Base-by-base conservation (phyloP, 352 stramenopile species). In the Phytophthora multivora region DNA sequence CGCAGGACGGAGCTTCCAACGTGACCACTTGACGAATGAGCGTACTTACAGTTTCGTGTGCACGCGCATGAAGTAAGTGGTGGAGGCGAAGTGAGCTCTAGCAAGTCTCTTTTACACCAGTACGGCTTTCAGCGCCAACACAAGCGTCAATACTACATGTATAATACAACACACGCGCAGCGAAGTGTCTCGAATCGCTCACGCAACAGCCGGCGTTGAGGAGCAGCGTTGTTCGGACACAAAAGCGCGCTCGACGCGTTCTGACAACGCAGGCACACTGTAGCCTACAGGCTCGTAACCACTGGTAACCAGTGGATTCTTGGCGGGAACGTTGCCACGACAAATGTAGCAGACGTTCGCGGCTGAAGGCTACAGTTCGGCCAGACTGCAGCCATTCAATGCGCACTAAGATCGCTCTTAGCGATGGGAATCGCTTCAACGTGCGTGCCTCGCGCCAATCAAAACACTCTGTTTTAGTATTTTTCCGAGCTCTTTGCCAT, bases 361-460 rank as follows among this genome's bases (percentile, higher is more conserved):
- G 13, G 40, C 38, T 19, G 38, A 16, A 43, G 16, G 16, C 38
- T 40, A 3, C 35, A 40, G 12, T 40, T n/a, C 35, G 19, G 35
- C 35, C 35, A 33, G 35, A 16, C 50, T 26, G 36, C 36, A 58
- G 19, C 49, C 49, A 42, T 21, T 39, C 36, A 57, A 57, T 11
- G 36, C 30, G 13, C 25, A 51, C 51, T 41, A 51, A 30, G 52
- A 60, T 51, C 30, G 31, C 23, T 11, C 5, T 33, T 26, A 19
- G 13, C 18, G 52, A 60, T 60, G 52, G 52, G 42, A 18, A 40
- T 28, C 15, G 25, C 54, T 54, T 61, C 31, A 61, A 54, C 42
- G 16, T 54, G 54, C 42, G 53, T 62, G 54, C 33, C 28, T 53
- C 42, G 3, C 23, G 25, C 54, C 54, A 62, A 62, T 62, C 43